Percentiles rank a stretch among this genome's conserved stretches.
Conservation (phyloP, 2,329 filamentous ascomycete genomes). For the Colletotrichum spinosum region DNA sequence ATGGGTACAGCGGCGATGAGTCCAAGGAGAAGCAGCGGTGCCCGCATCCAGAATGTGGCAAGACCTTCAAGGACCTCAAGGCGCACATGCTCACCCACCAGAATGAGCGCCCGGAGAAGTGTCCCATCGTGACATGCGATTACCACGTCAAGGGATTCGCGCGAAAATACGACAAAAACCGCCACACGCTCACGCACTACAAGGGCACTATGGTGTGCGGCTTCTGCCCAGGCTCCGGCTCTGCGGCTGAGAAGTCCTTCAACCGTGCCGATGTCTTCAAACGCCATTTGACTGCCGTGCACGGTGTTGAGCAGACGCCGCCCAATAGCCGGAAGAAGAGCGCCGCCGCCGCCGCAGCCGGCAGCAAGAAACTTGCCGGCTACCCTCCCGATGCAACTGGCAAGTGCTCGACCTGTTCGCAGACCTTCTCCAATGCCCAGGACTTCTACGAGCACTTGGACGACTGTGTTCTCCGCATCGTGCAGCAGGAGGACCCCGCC, state of each 20-base stretch:
- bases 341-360: slow-evolving; percentile 47
- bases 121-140: slow-evolving; percentile 90
- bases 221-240: slow-evolving; percentile 91
- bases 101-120: slow-evolving; percentile 91
- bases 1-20: slow-evolving; percentile 71
- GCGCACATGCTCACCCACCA: slow-evolving; percentile 96
- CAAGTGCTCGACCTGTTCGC: slow-evolving; percentile 94
- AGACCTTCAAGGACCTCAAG: slow-evolving; percentile 90
- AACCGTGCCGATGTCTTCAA: slow-evolving; percentile 97
- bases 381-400: slow-evolving; percentile 85
- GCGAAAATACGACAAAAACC: slow-evolving; percentile 95
- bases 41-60: slow-evolving; percentile 85
- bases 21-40: slow-evolving; percentile 78
- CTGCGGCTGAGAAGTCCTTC: slow-evolving; percentile 92
- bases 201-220: slow-evolving; percentile 98
- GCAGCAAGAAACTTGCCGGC: slow-evolving; percentile 74
- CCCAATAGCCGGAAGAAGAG: slow-evolving; percentile 88
- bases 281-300: slow-evolving; percentile 88
- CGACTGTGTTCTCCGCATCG: slow-evolving; percentile 77
- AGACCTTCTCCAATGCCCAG: slow-evolving; percentile 91
- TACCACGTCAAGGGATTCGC: slow-evolving; percentile 95
- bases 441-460: slow-evolving; percentile 99
- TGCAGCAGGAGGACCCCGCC: slow-evolving; percentile 77
- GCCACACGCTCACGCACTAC: slow-evolving; percentile 94
- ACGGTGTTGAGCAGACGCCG: slow-evolving; percentile 91